Conservation (phyloP, 225 moss, liverwort and hornwort species). For the Neckera pumila region DNA sequence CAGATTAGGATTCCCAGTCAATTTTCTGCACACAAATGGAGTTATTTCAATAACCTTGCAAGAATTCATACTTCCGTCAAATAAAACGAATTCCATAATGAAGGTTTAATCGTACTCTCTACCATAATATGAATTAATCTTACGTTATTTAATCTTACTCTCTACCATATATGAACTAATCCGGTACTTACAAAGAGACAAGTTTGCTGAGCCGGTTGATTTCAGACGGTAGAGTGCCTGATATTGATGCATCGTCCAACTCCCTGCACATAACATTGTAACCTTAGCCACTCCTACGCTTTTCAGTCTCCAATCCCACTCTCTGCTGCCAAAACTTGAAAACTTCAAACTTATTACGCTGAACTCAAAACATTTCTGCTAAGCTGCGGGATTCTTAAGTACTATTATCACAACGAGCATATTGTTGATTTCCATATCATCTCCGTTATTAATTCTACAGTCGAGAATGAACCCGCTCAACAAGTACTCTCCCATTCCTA, state of each 20-base stretch:
- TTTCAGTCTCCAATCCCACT: neutral
- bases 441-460: neutral
- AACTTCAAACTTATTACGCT: neutral
- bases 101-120: neutral
- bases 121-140: neutral
- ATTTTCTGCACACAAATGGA: neutral
- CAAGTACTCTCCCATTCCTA: neutral
- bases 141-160: too few species aligned
- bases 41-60: neutral
- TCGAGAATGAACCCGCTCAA: neutral
- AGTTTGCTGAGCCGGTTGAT: neutral
- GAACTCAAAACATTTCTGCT: neutral
- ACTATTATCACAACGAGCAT: neutral
- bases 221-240: neutral
- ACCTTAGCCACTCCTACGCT: neutral
- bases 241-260: constrained; percentile 1
- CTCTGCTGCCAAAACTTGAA: neutral
- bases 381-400: neutral
- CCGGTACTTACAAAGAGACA: neutral
- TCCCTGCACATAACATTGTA: neutral
- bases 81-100: neutral
- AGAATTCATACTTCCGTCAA: neutral
- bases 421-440: neutral
- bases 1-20: constrained; percentile 5
- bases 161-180: neutral